Base-by-base conservation (phyloP, 2,329 filamentous ascomycete species). In the Ascochyta lentis region DNA sequence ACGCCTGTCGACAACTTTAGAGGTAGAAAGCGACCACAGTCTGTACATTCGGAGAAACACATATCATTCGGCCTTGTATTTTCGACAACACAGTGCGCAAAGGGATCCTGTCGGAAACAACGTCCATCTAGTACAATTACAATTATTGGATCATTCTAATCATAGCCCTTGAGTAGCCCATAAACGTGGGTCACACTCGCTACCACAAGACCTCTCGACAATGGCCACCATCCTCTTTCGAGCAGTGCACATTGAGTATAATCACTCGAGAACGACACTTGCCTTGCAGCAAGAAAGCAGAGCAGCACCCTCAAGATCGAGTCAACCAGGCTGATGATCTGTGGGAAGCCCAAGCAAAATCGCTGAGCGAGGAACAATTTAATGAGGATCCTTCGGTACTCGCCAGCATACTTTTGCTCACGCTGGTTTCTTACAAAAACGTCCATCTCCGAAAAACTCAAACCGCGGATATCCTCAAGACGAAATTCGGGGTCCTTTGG, bases 301-400 rank as follows among this genome's bases (percentile, higher is more conserved):
- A 86, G 22, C 79, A 83, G 1, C 89, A 91, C 0, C 80, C 85
- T 46, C 87, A 95, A 62, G 81, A 88, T 41, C 85, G 90, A 1
- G 85, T 97, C 45, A 83, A 86, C 59, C 90, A 89, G 68, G 88
- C 96, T 63, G 86, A 79, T 53, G 16, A 77, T 33, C 3, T 70
- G 70, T 6, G 73, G 65, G 6, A 78, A 68, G 1, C 78, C 77
- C 6, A 77, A 64, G 3, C 69, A 66, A 23, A 76, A 69, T 2
- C 77, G 65, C 56, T 79, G 71, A 2, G 78, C 78, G 3, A 81
- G 57, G 57, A 81, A 80, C 0, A 78, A 49, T 56, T 77, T 77
- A 3, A 72, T 72, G 9, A 73, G 71, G 5, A 66, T 69, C 34
- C 74, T 68, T 31, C 77, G 65, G 56, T 81, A 81, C 2, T 61